Evolutionary conservation across 2,329 filamentous ascomycete species (phyloP), one percentile per base, ranked within the genome.

Genomic region (Alternaria brassicae): DNA sequence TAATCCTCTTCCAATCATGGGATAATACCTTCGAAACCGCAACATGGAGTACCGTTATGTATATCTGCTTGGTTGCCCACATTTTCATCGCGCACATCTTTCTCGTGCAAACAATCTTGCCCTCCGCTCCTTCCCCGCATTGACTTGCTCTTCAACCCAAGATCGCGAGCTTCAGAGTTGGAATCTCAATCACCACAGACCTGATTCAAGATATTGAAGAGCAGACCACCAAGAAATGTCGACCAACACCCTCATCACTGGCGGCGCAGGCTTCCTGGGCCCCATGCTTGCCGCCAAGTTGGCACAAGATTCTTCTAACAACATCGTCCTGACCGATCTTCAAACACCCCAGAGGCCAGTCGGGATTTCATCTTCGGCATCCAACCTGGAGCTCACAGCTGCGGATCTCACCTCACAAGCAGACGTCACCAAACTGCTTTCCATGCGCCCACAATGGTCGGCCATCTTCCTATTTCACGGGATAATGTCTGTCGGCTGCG

Each of bases 401-500:
- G 42, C 25, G 28, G 42, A 45, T 1, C 42, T 45, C 2, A 45
- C 42, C 4, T 48, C 52, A 1, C 19, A 48, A 25, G 25, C 52
- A 40, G 52, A 55, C 17, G 30, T 48, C 23, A n/a, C 32, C 34
- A 55, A 40, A 41, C 52, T 55, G 15, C 52, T 55, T 8, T 55
- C 52, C 15, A 32, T 55, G 42, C 52, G 52, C 34, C 32, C 52
- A 2, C 9, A 41, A 48, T 66, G 63, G 63, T 45, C 50, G 15
- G 62, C 66, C 5, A 45, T 58, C 47, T 88, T 85, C 75, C 77
- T 86, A 64, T 85, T 88, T 76, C 86, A 88, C 74, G 86, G 86
- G 57, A 86, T 88, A 79, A 88, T 88, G 86, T 88, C 85, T 0
- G 83, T 84, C 3, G 85, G 84, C 7, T 84, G 84, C 15, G 86